These are phyloP conservation scores for Globisporangium cederbergense DNA, from an alignment of 352 stramenopile species.

Conservation along the genomic window DNA sequence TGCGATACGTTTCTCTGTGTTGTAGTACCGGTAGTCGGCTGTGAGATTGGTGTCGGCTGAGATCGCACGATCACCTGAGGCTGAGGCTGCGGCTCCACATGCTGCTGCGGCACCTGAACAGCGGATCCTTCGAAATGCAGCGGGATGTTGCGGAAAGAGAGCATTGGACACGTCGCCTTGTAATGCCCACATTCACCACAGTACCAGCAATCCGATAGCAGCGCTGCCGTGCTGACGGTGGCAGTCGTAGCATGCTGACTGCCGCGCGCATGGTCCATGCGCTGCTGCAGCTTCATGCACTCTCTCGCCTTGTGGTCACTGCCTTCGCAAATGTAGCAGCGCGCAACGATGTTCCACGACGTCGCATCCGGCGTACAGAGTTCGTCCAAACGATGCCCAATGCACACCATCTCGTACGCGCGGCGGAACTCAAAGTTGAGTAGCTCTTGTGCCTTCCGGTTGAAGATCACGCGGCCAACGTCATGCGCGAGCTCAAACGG, in stretches of 20 bases:
- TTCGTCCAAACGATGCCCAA: conserved; percentile 41
- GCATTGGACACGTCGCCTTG: conserved; percentile 71
- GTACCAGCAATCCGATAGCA: conserved; percentile 71
- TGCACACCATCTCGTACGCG: conserved; percentile 47
- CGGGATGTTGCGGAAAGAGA: conserved; percentile 53
- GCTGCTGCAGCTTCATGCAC: conserved; percentile 34
- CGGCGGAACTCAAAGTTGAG: conserved; percentile 57
- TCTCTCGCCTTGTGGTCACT: conserved; percentile 53
- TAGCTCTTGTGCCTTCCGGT: conserved; percentile 58
- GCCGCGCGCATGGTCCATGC: background rate
- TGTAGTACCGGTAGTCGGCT: background rate
- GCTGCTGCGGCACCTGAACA: background rate
- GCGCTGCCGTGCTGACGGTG: conserved; percentile 15
- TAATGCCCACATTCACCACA: conserved; percentile 69
- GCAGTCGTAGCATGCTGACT: background rate
- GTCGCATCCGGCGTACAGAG: conserved; percentile 52
- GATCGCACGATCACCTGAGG: background rate
- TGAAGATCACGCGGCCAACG: conserved; percentile 76
- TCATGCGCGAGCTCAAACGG: conserved; percentile 84
- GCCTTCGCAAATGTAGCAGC: conserved; percentile 65
- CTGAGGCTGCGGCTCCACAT: background rate
- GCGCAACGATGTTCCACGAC: conserved; percentile 41
- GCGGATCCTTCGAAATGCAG: conserved; percentile 18
- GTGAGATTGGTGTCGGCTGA: conserved; percentile 5
- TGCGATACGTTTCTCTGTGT: conserved; percentile 19